Evolutionary conservation across 1,284 basidiomycete species (phyloP), one percentile per base, ranked within the genome.

Genomic region (Trametes polyzona): DNA sequence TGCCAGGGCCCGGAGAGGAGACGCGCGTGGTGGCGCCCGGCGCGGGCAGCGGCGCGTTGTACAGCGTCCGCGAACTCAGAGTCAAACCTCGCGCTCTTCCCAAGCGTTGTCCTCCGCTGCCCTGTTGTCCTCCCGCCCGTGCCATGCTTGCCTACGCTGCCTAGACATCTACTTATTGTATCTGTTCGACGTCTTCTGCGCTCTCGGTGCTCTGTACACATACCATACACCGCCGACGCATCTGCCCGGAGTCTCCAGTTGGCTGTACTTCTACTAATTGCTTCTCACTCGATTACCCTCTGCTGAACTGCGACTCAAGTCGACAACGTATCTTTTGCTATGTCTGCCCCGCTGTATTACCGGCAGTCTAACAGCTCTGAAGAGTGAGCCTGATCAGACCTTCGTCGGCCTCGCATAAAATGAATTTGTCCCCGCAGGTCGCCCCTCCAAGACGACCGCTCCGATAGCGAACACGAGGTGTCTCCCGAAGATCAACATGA

Each of bases 341-440:
- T 61, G 57, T 52, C 62, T 16, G 57, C 60, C 7, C 59, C 52
- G 12, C 12, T 51, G 9, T 55, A 56, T 16, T 54, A 53, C n/a
- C 56, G 62, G 16, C 55, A 59, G 30, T 63, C 62, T 5, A 61
- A 61, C 40, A 61, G 62, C 35, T 63, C 62, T 4, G 59, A 63
- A 42, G 62, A 63, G 62, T 63, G 40, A 61, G 62, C 58, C n/a
- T 5, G 30, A 29, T 26, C 17, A 23, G 23, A 8, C 4, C 2
- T 10, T 27, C 24, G 26, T 0, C 17, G 17, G 46, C n/a, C 27
- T 26, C 23, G 36, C 46, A n/a, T 19, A 32, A 24, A 47, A 47
- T 46, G 41, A 63, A 40, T 8, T 16, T 24, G 11, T 39, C 35
- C 17, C 10, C 23, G 1, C 19, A 63, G 61, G 16, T 63, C 61